phyloP scores from a whole-genome alignment of 2,329 filamentous ascomycete species.

The Chaetomiaceae sp. region DNA sequence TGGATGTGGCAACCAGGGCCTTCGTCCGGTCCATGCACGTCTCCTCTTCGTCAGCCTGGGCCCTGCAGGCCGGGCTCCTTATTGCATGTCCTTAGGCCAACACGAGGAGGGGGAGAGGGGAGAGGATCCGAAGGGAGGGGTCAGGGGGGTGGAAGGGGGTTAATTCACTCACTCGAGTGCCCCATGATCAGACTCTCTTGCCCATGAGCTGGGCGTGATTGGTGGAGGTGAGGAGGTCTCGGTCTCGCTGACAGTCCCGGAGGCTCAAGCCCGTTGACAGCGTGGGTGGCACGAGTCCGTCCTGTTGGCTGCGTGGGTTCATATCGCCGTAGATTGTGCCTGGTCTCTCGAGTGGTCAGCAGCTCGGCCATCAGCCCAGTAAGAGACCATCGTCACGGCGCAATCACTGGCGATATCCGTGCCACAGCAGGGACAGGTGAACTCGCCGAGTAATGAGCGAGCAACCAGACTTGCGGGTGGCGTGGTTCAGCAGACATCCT shows the following conservation, averaged over 20 bases:
- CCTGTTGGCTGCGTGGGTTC: neutral
- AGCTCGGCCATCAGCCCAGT: slow-evolving; percentile 17
- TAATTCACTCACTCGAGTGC: slow-evolving; percentile 2
- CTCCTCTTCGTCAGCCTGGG: slow-evolving; percentile 1
- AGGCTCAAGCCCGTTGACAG: slow-evolving; percentile 2
- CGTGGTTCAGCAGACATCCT: slow-evolving; percentile 18
- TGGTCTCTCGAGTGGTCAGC: slow-evolving; percentile 22
- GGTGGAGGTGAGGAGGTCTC: neutral
- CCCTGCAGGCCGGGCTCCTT: slow-evolving; percentile 14
- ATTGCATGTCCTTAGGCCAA: slow-evolving; percentile 21
- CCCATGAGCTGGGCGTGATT: neutral
- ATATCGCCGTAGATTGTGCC: slow-evolving; percentile 24
- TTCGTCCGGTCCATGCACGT: slow-evolving; percentile 2
- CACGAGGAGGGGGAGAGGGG: neutral
- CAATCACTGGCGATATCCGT: slow-evolving; percentile 9
- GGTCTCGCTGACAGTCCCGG: neutral
- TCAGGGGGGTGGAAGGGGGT: too few relatives aligned
- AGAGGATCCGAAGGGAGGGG: neutral
- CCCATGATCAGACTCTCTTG: slow-evolving; percentile 10
- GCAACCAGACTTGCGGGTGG: slow-evolving; percentile 16
- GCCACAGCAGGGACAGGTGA: neutral
- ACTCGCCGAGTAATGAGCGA: neutral
- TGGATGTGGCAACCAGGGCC: neutral
- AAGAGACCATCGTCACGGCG: slow-evolving; percentile 4
- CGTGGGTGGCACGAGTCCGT: slow-evolving; percentile 3